Base-by-base conservation (phyloP, 139 green algal genomes). In the Tetraselmis chui region DNA sequence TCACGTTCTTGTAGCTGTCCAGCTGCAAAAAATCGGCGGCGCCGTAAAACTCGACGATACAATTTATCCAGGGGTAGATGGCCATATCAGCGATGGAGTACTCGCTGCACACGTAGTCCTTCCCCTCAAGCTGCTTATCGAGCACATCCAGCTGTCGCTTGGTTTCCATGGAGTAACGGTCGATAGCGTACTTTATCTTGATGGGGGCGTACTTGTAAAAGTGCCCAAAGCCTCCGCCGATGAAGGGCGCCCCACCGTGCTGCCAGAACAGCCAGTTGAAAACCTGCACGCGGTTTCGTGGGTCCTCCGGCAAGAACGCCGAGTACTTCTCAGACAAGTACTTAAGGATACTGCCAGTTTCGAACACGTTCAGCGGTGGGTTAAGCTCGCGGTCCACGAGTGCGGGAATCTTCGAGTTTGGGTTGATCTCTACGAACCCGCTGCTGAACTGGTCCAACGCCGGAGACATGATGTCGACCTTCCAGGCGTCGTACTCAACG, bases 341-440 rank as follows among this genome's bases (percentile, higher is more conserved):
- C 32, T 88, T 28, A 28, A 91, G 32, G 67, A 91, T 91, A 0
- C 67, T 78, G 5, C 88, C 87, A 30, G 32, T 89, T 79, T 91
- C 88, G 30, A 89, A 91, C n/a, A 91, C 31, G 27, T 78, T 78
- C 28, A 82, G 74, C n/a, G 77, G 76, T 23, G 75, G n/a, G 26
- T 31, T 31, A 82, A 78, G 30, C 67, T 84, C 67, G 32, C 81
- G 74, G 81, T 84, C 78, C 27, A 79, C 31, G 25, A 92, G 87
- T 11, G 87, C 85, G 27, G 88, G 88, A 58, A 92, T 92, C 83
- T 91, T 92, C 32, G 32, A 80, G 87, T 91, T 92, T 30, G 88
- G 88, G 76, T 88, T 92, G 30, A 90, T 32, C 2, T 81, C 76
- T 11, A 91, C 59, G 29, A 90, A 92, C 0, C 85, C 85, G 2